Percentiles rank a stretch among this genome's conserved stretches.
phyloP scores from a whole-genome alignment of 2,329 filamentous ascomycete genomes.

The Beauveria scarabaeidicola region DNA sequence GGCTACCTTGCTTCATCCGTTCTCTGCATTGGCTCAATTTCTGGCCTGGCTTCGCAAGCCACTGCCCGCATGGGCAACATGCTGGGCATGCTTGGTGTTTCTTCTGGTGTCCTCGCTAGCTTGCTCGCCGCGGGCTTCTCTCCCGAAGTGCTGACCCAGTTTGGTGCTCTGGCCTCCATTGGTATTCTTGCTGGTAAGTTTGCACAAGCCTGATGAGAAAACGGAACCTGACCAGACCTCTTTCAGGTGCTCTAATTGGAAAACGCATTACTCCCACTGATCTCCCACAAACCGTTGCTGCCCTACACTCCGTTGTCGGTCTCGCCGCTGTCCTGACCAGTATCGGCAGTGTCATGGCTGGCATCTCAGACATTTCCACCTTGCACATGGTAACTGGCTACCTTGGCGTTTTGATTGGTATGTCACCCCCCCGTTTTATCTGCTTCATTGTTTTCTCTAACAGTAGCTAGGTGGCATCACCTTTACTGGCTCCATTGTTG shows the following conservation, averaged over 20 bases:
- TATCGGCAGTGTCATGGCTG: conserved; percentile 74
- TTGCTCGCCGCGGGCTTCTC: conserved; percentile 74
- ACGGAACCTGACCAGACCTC: conserved; percentile 5
- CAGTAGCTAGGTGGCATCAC: conserved; percentile 57
- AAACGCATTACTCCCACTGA: conserved; percentile 82
- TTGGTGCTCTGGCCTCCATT: conserved; percentile 63
- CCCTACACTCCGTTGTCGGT: conserved; percentile 82
- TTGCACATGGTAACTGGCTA: conserved; percentile 82
- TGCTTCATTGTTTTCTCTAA: conserved; percentile 1
- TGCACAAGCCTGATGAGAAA: not conserved
- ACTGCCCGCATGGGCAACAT: conserved; percentile 81
- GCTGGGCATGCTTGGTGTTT: conserved; percentile 78
- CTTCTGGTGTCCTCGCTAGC: conserved; percentile 74
- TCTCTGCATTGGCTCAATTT: conserved; percentile 77
- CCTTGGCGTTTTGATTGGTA: conserved; percentile 72
- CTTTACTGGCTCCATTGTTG: conserved; percentile 84
- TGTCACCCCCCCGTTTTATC: not conserved
- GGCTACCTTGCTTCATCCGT: conserved; percentile 80
- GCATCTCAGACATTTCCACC: conserved; percentile 61
- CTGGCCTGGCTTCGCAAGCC: conserved; percentile 69
- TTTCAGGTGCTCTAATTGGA: conserved; percentile 61
- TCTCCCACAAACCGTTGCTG: conserved; percentile 81
- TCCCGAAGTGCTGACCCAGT: conserved; percentile 70
- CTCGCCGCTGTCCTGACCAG: conserved; percentile 82
- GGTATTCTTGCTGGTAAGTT: conserved; percentile 54